These are phyloP conservation scores for Bretschneidera sinensis DNA, from an alignment of 345 rosid genomes.

Conservation along the genomic window DNA sequence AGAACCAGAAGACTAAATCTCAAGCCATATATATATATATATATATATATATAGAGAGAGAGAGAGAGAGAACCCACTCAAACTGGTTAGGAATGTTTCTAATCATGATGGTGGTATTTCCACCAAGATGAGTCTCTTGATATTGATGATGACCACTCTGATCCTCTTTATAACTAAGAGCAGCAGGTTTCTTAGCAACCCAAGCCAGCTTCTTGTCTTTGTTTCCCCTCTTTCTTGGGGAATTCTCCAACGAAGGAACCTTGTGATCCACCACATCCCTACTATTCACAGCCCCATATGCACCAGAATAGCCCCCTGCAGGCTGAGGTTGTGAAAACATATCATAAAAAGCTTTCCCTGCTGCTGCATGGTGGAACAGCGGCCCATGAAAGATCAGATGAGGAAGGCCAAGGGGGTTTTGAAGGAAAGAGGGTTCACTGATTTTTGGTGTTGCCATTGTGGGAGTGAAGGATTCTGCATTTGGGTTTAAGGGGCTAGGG, in stretches of 20 bases:
- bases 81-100: constrained; percentile 43
- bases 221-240: no score
- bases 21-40: no score
- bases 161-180: not conserved
- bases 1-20: no score
- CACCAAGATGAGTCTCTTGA: not conserved
- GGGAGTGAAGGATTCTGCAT: not conserved
- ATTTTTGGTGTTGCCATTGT: not conserved
- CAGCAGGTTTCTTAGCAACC: not conserved
- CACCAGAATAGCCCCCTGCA: no score
- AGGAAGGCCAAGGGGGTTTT: no score
- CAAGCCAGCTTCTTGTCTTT: not conserved
- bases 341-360: not conserved
- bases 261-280: no score
- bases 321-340: not conserved
- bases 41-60: not conserved
- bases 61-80: constrained; percentile 19
- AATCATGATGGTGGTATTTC: constrained; percentile 40
- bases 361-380: not conserved
- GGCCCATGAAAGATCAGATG: no score
- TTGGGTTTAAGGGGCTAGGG: not conserved
- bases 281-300: no score
- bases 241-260: no score
- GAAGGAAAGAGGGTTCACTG: not conserved
- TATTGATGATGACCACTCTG: not conserved